Base-by-base conservation (phyloP, 2,329 filamentous ascomycete species). In the Nemania serpens region DNA sequence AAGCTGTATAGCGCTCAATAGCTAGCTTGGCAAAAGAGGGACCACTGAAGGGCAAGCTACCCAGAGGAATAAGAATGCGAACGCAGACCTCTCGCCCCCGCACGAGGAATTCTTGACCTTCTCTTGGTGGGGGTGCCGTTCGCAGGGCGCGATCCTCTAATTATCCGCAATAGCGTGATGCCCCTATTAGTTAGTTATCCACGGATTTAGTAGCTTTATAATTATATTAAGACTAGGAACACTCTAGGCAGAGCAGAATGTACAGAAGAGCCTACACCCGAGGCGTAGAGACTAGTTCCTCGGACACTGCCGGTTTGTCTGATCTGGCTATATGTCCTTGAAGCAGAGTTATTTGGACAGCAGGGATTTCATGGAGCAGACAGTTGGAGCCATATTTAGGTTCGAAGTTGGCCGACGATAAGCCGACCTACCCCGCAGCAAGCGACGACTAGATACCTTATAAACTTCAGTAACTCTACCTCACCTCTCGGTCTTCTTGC, bases 401-500 rank as follows among this genome's bases (percentile, higher is more conserved):
- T 39, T n/a, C 36, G n/a, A n/a, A n/a, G 11, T n/a, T 10, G 15
- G 25, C 41, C 55, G 41, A 46, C 15, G 13, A 37, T 60, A 47
- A 22, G 33, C 20, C n/a, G 3, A n/a, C 11, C 54, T 50, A 61
- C 59, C 59, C 59, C 59, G 59, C 59, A 58, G 33, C 33, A 34
- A 18, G 43, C 15, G 9, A 39, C 29, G 7, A 17, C 7, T 10
- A 7, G 29, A 25, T 3, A 6, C 29, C 7, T 29, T 39, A 45
- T 39, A 29, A 37, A 20, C 2, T 45, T 25, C 42, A 25, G 18
- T 4, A 4, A 3, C 5, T n/a, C n/a, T n/a, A n/a, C n/a, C 11
- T 41, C 15, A 41, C 34, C n/a, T 41, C 13, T 41, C 37, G 6
- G n/a, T 6, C 4, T 13, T 20, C 10, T n/a, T 29, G 3, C 25